phyloP scores from a whole-genome alignment of 1,284 basidiomycete species.

The Fomitopsis schrenkii region DNA sequence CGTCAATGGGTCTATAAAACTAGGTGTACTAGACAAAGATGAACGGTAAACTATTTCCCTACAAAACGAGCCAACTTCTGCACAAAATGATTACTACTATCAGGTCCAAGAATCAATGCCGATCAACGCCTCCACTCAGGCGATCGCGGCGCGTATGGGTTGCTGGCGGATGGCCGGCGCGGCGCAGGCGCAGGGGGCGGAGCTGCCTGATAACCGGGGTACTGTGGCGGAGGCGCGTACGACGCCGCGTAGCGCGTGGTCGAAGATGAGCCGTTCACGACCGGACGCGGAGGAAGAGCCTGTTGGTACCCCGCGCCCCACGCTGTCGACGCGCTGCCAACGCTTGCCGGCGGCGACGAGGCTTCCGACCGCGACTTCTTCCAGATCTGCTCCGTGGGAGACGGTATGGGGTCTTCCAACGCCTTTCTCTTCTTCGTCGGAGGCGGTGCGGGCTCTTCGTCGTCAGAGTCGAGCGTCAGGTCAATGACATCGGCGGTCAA shows the following conservation, averaged over 20 bases:
- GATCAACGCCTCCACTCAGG: neutral
- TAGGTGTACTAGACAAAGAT: neutral
- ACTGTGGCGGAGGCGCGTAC: slow-evolving; percentile 10
- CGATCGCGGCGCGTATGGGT: slow-evolving; percentile 11
- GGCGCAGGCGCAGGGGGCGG: slow-evolving; percentile 6
- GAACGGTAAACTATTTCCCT: neutral
- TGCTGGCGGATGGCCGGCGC: slow-evolving; percentile 8
- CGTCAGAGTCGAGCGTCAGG: slow-evolving; percentile 73
- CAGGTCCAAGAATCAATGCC: neutral
- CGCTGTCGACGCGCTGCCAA: slow-evolving; percentile 2
- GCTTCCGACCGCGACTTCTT: slow-evolving; percentile 61
- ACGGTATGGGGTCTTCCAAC: slow-evolving; percentile 45
- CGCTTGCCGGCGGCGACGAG: neutral
- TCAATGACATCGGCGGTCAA: slow-evolving; percentile 60
- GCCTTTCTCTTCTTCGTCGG: slow-evolving; percentile 42
- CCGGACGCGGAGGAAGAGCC: slow-evolving; percentile 1
- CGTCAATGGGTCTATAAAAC: neutral
- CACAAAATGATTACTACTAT: neutral
- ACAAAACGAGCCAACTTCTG: neutral
- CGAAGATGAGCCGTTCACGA: slow-evolving; percentile 4
- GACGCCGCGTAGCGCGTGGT: slow-evolving; percentile 11
- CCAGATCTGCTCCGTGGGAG: slow-evolving; percentile 64
- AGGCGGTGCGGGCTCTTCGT: slow-evolving; percentile 42
- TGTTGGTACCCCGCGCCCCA: slow-evolving; percentile 13
- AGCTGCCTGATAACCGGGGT: slow-evolving; percentile 3